phyloP scores from a whole-genome alignment of 1,284 basidiomycete species.

The Marasmius sp. region DNA sequence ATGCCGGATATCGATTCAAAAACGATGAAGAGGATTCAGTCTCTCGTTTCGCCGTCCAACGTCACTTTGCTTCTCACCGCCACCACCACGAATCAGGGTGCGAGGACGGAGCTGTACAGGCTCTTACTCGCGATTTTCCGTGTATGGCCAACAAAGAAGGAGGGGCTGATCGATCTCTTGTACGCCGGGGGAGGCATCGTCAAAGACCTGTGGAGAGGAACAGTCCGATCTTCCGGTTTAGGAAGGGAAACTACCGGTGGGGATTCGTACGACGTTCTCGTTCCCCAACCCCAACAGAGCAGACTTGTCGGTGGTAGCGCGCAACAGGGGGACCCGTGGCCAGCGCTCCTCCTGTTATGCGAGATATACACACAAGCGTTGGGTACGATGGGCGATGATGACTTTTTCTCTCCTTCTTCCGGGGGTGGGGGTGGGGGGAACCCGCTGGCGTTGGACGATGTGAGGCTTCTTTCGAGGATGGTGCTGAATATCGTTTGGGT shows the following conservation, averaged over 20 bases:
- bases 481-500: slow-evolving; percentile 79
- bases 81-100: slow-evolving; percentile 37
- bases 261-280: not conserved
- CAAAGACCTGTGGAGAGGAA: slow-evolving; percentile 12
- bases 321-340: slow-evolving; percentile 54
- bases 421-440: too few species aligned
- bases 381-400: slow-evolving; percentile 93
- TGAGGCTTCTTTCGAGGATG: slow-evolving; percentile 66
- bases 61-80: slow-evolving; percentile 48
- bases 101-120: slow-evolving; percentile 41
- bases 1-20: slow-evolving; percentile 51
- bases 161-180: slow-evolving; percentile 2
- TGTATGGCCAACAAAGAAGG: slow-evolving; percentile 50
- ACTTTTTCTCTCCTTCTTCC: slow-evolving; percentile 88
- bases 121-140: slow-evolving; percentile 56
- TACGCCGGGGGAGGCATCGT: slow-evolving; percentile 7
- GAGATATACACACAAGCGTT: slow-evolving; percentile 87
- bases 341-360: slow-evolving; percentile 76
- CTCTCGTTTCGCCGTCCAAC: slow-evolving; percentile 48
- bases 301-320: too few species aligned
- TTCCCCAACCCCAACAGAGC: not conserved
- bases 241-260: slow-evolving; percentile 6
- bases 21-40: slow-evolving; percentile 55
- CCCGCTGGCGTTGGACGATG: slow-evolving; percentile 83
- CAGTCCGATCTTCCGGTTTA: slow-evolving; percentile 8